A percentile compares a stretch with the other conserved stretches of the same genome.
phyloP scores from a whole-genome alignment of 2,329 filamentous ascomycete species.

The Fusarium sp. region DNA sequence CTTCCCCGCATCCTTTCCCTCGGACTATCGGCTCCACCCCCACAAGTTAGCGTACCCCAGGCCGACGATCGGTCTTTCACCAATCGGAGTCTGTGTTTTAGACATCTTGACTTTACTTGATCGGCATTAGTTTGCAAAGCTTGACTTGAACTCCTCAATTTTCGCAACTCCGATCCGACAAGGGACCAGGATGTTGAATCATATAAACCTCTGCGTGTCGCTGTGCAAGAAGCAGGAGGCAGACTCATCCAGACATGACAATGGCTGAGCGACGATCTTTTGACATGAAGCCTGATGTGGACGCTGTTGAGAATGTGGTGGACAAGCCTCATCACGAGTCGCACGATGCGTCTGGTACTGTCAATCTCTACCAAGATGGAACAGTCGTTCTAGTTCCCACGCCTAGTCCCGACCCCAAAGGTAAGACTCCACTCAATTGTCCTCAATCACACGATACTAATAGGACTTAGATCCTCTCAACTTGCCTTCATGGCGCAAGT shows the following conservation, averaged over 20 bases:
- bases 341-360: conserved; percentile 4
- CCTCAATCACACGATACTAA: rapidly evolving
- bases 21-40: conserved; percentile 25
- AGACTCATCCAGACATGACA: background rate
- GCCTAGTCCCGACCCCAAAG: conserved; percentile 16
- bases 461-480: background rate
- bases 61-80: background rate
- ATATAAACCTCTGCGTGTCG: conserved; percentile 5
- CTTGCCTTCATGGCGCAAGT: conserved; percentile 8
- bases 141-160: background rate
- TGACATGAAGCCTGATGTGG: conserved; percentile 4
- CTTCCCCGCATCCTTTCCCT: conserved; percentile 14
- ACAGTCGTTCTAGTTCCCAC: conserved; percentile 6
- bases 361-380: conserved; percentile 12
- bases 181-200: background rate
- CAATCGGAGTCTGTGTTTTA: conserved; percentile 19
- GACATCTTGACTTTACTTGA: background rate
- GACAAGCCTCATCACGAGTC: background rate
- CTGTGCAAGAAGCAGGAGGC: rapidly evolving
- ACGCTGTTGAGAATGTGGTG: conserved; percentile 3
- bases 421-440: background rate
- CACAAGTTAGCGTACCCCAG: background rate
- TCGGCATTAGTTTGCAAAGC: background rate
- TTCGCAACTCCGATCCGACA: conserved; percentile 3
- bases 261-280: conserved; percentile 12